A percentile compares a stretch with the other conserved stretches of the same genome.
Evolutionary conservation across 2,329 filamentous ascomycete species (phyloP).

Genomic region (Arthrobotrys megalospora): DNA sequence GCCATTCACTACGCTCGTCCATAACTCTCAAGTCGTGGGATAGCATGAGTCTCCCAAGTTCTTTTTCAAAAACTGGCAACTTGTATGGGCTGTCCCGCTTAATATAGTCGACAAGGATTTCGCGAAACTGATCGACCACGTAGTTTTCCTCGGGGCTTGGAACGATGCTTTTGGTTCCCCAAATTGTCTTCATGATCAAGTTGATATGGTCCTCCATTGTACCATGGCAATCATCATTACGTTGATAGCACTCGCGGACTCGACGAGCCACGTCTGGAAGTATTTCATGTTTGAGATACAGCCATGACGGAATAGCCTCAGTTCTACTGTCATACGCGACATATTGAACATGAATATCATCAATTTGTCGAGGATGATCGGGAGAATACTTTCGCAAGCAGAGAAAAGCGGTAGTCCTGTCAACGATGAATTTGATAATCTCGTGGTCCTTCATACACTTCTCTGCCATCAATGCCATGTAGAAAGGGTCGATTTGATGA

Average conservation of each 20-base stretch:
- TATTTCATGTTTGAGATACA: slow-evolving; percentile 30
- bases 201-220: slow-evolving; percentile 26
- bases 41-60: slow-evolving; percentile 14
- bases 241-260: slow-evolving; percentile 20
- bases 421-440: slow-evolving; percentile 2
- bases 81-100: background rate
- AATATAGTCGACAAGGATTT: background rate
- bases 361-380: background rate
- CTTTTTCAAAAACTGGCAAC: background rate
- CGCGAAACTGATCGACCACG: background rate
- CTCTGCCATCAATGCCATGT: slow-evolving; percentile 20
- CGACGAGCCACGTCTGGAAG: slow-evolving; percentile 4
- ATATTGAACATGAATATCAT: slow-evolving; percentile 31
- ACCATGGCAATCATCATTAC: slow-evolving; percentile 24
- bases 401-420: background rate
- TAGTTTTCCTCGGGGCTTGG: background rate
- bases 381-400: background rate
- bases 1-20: background rate
- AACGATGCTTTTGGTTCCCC: slow-evolving; percentile 8
- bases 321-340: background rate
- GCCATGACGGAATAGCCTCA: slow-evolving; percentile 31
- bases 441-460: slow-evolving; percentile 40
- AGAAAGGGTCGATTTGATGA: slow-evolving; percentile 13
- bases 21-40: background rate
- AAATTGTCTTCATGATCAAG: slow-evolving; percentile 34